Evolutionary conservation across 140 eudicot genomes (phyloP).

Genomic region (Ambrosia hybrid): DNA sequence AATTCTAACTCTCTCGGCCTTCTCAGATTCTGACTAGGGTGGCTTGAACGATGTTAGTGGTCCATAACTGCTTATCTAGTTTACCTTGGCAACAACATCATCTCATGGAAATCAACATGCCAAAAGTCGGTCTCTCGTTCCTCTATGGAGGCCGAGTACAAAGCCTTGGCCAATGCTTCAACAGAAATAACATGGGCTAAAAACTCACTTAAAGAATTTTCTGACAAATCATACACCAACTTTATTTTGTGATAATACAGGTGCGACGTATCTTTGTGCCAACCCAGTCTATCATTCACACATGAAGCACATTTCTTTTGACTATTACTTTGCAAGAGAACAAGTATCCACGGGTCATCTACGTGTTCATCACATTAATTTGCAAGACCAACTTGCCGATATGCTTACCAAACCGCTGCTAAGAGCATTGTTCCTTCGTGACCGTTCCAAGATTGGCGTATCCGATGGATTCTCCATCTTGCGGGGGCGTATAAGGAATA

Average conservation of each 20-base stretch:
- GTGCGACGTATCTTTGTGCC: neutral
- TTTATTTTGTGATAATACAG: slow-evolving; percentile 17
- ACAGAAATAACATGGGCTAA: neutral
- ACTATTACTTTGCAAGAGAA: slow-evolving; percentile 11
- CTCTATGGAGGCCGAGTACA: neutral
- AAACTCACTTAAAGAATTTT: neutral
- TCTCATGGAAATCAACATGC: no score
- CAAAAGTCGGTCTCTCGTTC: no score
- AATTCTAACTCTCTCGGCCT: neutral
- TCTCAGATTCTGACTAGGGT: neutral
- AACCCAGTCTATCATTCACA: slow-evolving; percentile 17
- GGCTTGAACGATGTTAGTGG: neutral
- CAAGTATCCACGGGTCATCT: neutral
- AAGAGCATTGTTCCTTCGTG: neutral
- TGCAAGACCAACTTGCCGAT: slow-evolving; percentile 14
- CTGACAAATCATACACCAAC: neutral
- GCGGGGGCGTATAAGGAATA: slow-evolving; percentile 22
- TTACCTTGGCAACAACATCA: no score
- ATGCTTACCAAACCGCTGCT: slow-evolving; percentile 17
- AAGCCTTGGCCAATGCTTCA: neutral
- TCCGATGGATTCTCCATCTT: slow-evolving; percentile 15
- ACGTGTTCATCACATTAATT: neutral
- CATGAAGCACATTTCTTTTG: neutral
- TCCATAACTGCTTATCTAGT: no score
- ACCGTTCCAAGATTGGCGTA: slow-evolving; percentile 17